Conservation (phyloP, 139 green algal genomes). For the Picochlorum sp. region DNA sequence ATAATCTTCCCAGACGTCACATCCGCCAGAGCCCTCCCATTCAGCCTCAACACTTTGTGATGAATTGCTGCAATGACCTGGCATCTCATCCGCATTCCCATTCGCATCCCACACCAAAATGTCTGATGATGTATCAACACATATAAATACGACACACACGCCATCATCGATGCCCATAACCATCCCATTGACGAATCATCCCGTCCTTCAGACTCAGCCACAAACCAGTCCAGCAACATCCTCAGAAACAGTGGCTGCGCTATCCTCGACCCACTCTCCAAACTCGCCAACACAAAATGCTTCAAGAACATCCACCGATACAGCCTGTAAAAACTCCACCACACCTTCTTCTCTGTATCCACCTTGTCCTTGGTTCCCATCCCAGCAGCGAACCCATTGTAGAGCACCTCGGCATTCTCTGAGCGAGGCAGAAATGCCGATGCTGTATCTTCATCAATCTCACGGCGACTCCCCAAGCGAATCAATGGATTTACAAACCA, state of each 20-base stretch:
- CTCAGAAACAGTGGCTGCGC: conserved; percentile 53
- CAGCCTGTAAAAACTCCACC: conserved; percentile 33
- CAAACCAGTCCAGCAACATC: conserved; percentile 59
- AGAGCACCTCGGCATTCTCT: conserved; percentile 25
- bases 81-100: conserved; percentile 59
- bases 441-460: conserved; percentile 21
- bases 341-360: conserved; percentile 3
- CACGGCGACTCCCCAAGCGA: conserved; percentile 7
- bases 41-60: conserved; percentile 59
- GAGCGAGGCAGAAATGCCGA: conserved; percentile 8
- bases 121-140: conserved; percentile 67
- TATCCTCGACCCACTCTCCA: conserved; percentile 48
- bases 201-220: not conserved
- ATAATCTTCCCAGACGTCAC: conserved; percentile 38
- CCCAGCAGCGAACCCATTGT: conserved; percentile 38
- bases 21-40: conserved; percentile 45
- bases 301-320: conserved; percentile 33
- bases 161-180: conserved; percentile 54
- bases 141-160: conserved; percentile 36
- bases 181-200: conserved; percentile 39
- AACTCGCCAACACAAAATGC: conserved; percentile 41
- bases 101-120: conserved; percentile 45
- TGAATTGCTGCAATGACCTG: conserved; percentile 38
- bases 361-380: not conserved
- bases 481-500: conserved; percentile 43